Base-by-base conservation (phyloP, 2,329 filamentous ascomycete species). In the Exophiala oligosperma region DNA sequence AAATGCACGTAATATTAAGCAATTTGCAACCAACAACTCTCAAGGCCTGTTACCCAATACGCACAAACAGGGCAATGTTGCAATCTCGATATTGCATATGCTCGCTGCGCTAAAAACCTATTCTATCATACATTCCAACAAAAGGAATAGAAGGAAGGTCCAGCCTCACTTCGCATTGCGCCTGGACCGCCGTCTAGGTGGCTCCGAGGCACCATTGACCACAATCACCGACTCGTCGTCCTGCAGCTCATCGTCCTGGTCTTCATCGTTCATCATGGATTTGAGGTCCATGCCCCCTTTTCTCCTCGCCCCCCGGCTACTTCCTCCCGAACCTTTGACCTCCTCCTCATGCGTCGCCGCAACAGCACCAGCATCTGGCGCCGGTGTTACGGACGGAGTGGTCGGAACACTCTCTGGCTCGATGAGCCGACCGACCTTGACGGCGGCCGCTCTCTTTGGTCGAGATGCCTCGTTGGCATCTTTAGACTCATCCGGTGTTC, bases 191-290 rank as follows among this genome's bases (percentile, higher is more conserved):
- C 61, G 52, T n/a, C 40, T 57, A 23, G 55, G 58, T 14, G 46
- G 46, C 24, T 48, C 46, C 17, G 61, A 52, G 29, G 52, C 54
- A 4, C 43, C 49, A 41, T 59, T 56, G 46, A 56, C 35, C 17
- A 61, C 55, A 28, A 60, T 49, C 9, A 57, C 52, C 3, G 61
- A 61, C 12, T 63, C 61, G 43, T 56, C 59, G 12, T 51, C 58
- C 46, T 61, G 37, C 26, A 41, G 14, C 9, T 52, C 49, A 37
- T 52, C 49, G 17, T 21, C 24, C n/a, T 23, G 17, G 26, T 35
- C 23, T 2, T 43, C 49, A 17, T 52, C 21, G 11, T 52, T 52
- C 37, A 41, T 52, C 17, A 41, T 17, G 24, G 28, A 26, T 8
- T 52, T 52, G 49, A 41, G 32, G 4, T 35, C 49, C 21, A 52